These are phyloP conservation scores for Boehmeria nivea DNA, from an alignment of 306 rosid genomes.

Conservation along the genomic window DNA sequence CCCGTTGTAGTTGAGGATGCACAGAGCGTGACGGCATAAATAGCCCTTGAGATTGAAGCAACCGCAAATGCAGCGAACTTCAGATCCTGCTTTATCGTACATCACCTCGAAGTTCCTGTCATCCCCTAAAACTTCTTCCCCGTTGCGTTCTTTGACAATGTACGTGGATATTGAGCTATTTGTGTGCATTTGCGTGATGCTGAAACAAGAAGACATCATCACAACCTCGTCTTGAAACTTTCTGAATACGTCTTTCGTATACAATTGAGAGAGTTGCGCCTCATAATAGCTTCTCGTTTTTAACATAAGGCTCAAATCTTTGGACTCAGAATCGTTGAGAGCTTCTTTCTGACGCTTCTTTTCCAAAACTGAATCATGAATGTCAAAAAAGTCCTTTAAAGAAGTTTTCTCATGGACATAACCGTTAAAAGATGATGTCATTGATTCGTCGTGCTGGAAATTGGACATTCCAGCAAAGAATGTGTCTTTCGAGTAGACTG, in stretches of 20 bases:
- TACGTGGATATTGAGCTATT: constrained; percentile 55
- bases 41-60: constrained; percentile 90
- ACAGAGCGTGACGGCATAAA: constrained; percentile 83
- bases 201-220: constrained; percentile 68
- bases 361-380: constrained; percentile 47
- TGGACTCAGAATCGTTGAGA: constrained; percentile 63
- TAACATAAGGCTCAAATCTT: constrained; percentile 41
- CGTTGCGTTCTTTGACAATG: constrained; percentile 58
- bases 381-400: constrained; percentile 61
- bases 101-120: constrained; percentile 65
- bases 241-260: constrained; percentile 58
- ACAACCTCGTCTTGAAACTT: constrained; percentile 79
- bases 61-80: constrained; percentile 72
- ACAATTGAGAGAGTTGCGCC: constrained; percentile 75
- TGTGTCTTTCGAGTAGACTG: constrained; percentile 74
- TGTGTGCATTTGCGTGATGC: constrained; percentile 55
- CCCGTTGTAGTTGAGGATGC: constrained; percentile 72
- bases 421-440: constrained; percentile 51
- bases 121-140: constrained; percentile 51
- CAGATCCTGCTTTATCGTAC: constrained; percentile 69
- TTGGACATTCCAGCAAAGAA: constrained; percentile 72
- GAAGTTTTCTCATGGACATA: constrained; percentile 67
- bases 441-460: constrained; percentile 43
- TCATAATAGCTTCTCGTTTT: constrained; percentile 66
- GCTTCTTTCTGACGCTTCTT: constrained; percentile 59